These are phyloP conservation scores for Dysphania ambrosioides DNA, from an alignment of 148 eudicot species.

Conservation along the genomic window DNA sequence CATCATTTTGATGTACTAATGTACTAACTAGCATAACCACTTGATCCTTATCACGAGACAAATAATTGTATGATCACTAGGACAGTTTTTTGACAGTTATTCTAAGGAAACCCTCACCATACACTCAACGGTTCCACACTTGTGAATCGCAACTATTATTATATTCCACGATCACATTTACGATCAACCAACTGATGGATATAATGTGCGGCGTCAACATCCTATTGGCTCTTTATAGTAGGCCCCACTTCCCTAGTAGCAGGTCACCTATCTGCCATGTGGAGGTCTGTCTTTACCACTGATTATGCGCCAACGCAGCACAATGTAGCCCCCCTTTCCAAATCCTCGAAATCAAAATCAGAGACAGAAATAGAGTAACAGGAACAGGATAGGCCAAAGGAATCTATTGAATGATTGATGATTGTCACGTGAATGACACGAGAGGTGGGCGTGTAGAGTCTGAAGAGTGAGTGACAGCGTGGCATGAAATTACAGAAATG, in stretches of 20 bases:
- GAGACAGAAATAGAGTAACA: too few species aligned
- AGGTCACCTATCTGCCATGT: not conserved
- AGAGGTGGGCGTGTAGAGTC: not conserved
- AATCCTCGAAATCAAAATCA: not conserved
- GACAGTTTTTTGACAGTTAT: slow-evolving; percentile 2
- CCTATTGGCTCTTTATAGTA: not conserved
- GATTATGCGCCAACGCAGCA: slow-evolving; percentile 2
- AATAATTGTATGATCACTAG: not conserved
- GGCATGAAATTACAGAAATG: too few species aligned
- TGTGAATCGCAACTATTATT: not conserved
- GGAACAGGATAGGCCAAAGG: not conserved
- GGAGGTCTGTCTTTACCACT: not conserved
- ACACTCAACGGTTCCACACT: not conserved
- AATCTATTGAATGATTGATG: slow-evolving; percentile 19
- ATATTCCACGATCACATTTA: too few species aligned
- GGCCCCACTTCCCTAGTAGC: not conserved
- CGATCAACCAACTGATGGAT: too few species aligned
- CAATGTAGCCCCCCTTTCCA: not conserved
- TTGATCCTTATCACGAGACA: too few species aligned
- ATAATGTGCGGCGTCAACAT: not conserved
- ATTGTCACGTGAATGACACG: not conserved
- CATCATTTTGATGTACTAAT: not conserved
- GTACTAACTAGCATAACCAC: not conserved
- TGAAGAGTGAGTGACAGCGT: not conserved
- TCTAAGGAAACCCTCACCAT: slow-evolving; percentile 5